A percentile compares a stretch with the other conserved stretches of the same genome.
These are phyloP conservation scores for Alternaria consortialis DNA, from an alignment of 2,329 filamentous ascomycete species.

Conservation along the genomic window DNA sequence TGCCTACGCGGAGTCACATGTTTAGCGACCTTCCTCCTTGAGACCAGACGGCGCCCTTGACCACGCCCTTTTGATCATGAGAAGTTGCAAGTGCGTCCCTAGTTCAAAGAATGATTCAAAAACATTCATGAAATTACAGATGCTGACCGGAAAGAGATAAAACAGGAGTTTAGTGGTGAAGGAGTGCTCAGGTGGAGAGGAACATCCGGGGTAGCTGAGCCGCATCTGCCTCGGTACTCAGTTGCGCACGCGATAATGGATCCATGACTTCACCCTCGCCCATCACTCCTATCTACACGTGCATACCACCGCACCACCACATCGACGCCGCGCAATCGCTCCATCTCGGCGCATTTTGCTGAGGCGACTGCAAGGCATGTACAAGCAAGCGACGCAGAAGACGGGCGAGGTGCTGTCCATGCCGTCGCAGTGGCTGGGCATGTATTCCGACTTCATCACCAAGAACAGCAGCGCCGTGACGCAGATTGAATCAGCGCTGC, in stretches of 20 bases:
- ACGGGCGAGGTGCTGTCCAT: slow-evolving; percentile 63
- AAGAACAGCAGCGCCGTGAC: slow-evolving; percentile 94
- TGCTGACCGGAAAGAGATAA: background rate
- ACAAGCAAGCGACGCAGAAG: slow-evolving; percentile 50
- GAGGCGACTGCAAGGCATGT: slow-evolving; percentile 40
- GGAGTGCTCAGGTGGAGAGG: slow-evolving; percentile 1
- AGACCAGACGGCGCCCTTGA: background rate
- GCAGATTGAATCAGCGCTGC: slow-evolving; percentile 91
- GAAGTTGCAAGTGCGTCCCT: no score
- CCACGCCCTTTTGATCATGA: background rate
- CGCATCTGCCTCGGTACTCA: slow-evolving; percentile 45
- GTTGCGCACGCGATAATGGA: slow-evolving; percentile 17
- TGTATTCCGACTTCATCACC: slow-evolving; percentile 90
- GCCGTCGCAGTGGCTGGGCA: slow-evolving; percentile 71
- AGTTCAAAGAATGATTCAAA: no score
- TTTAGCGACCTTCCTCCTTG: slow-evolving; percentile 9
- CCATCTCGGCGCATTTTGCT: slow-evolving; percentile 21
- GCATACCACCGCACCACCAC: slow-evolving; percentile 18
- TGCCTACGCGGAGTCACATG: slow-evolving; percentile 41
- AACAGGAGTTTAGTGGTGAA: background rate
- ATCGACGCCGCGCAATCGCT: slow-evolving; percentile 27
- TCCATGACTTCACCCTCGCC: slow-evolving; percentile 38
- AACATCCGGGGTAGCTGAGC: slow-evolving; percentile 24
- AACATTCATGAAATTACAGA: no score
- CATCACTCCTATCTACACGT: slow-evolving; percentile 36